Conservation (phyloP, 768 basidiomycete species). For the Nidularia pulvinata region DNA sequence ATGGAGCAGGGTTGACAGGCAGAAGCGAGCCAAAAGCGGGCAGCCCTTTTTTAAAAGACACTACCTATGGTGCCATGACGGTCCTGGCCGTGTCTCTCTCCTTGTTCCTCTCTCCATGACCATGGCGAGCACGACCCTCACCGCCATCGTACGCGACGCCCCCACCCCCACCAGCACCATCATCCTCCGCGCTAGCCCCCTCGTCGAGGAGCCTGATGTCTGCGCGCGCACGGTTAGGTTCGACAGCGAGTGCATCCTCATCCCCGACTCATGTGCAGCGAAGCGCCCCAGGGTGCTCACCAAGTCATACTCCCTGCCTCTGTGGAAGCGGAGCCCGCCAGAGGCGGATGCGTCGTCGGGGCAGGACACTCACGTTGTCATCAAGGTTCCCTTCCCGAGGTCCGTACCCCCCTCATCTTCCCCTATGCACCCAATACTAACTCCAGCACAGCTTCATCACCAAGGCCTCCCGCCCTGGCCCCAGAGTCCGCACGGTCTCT, state of each 20-base stretch:
- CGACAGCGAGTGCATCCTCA: slow-evolving; percentile 72
- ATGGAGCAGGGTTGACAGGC: no score
- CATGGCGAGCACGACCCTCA: neutral
- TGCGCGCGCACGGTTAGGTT: slow-evolving; percentile 57
- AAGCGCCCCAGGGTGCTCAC: slow-evolving; percentile 53
- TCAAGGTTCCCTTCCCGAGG: slow-evolving; percentile 67
- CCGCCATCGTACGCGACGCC: neutral
- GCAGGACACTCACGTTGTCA: slow-evolving; percentile 45
- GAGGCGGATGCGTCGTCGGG: slow-evolving; percentile 18
- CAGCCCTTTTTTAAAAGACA: no score
- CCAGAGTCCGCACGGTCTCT: slow-evolving; percentile 31
- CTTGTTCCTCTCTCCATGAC: neutral
- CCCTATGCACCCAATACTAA: slow-evolving; percentile 1
- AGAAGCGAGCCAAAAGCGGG: no score
- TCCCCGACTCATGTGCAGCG: slow-evolving; percentile 51
- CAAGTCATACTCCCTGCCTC: slow-evolving; percentile 67
- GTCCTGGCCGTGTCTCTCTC: no score
- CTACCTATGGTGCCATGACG: no score
- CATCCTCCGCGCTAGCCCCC: slow-evolving; percentile 1
- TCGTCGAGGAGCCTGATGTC: neutral
- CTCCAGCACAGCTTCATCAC: slow-evolving; percentile 36
- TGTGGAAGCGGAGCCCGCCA: slow-evolving; percentile 49
- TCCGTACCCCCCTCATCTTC: slow-evolving; percentile 23
- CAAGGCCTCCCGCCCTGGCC: slow-evolving; percentile 33
- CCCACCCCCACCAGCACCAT: neutral